A percentile compares a stretch with the other conserved stretches of the same genome.
These are phyloP conservation scores for Annulohypoxylon nitens DNA, from an alignment of 495 filamentous ascomycete genomes.

Conservation along the genomic window DNA sequence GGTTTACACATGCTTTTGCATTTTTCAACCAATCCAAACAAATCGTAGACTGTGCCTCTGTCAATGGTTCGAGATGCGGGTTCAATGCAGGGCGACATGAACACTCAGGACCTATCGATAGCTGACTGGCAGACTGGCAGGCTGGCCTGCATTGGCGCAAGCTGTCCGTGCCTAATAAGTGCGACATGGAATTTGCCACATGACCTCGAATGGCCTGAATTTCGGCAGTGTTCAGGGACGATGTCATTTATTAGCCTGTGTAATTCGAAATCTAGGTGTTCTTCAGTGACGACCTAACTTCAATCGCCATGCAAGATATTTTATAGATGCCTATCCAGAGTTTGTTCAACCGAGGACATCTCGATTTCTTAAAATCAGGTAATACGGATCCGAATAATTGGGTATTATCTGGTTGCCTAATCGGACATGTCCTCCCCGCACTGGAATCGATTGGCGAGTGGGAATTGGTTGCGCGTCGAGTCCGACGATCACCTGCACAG, in stretches of 20 bases:
- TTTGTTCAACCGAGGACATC: background rate
- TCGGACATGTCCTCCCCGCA: constrained; percentile 8
- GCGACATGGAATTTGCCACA: background rate
- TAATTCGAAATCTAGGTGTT: background rate
- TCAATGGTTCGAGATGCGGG: background rate
- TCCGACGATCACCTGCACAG: constrained; percentile 13
- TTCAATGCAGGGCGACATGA: background rate
- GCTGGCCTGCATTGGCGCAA: constrained; percentile 5
- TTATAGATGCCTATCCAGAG: background rate
- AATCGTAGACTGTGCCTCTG: background rate
- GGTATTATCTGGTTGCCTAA: constrained; percentile 20
- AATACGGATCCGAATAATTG: constrained; percentile 19
- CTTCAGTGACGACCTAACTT: background rate
- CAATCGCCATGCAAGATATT: background rate
- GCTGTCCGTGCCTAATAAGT: background rate
- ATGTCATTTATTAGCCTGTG: background rate
- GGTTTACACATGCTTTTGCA: background rate
- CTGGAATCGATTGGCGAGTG: background rate
- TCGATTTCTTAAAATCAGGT: background rate
- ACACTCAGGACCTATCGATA: no score
- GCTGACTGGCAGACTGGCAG: no score
- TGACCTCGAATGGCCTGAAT: background rate
- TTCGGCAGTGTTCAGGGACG: background rate
- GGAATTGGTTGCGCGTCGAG: constrained; percentile 8
- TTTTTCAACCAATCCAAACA: no score